Conservation (phyloP, 2,329 filamentous ascomycete genomes). For the Blastomyces emzantsi region DNA sequence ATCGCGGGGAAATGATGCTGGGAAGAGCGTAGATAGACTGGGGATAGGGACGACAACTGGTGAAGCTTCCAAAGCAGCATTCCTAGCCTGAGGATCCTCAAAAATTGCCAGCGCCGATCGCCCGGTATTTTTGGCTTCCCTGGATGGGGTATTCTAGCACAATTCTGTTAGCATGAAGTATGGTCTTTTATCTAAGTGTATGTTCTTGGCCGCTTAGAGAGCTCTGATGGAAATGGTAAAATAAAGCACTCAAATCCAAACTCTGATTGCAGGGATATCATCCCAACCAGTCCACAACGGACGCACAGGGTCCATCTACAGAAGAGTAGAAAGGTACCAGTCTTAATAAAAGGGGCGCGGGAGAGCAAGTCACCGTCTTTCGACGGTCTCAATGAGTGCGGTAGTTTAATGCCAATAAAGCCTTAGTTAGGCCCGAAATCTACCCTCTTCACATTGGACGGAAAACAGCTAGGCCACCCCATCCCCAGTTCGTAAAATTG, state of each 20-base stretch:
- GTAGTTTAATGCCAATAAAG: background rate
- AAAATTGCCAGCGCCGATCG: constrained; percentile 29
- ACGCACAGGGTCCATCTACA: background rate
- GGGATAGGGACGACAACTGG: constrained; percentile 16
- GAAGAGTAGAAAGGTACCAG: background rate
- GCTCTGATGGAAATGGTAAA: background rate
- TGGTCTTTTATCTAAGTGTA: background rate
- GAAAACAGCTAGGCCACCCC: background rate
- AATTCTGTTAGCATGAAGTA: background rate
- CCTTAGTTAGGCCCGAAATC: background rate
- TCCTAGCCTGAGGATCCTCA: constrained; percentile 10
- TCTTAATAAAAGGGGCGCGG: background rate
- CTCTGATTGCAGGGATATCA: background rate
- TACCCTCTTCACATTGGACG: background rate
- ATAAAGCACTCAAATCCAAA: background rate
- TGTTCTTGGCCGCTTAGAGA: background rate
- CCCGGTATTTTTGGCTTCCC: constrained; percentile 8
- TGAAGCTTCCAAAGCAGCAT: background rate
- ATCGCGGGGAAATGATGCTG: background rate
- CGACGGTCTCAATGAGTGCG: background rate
- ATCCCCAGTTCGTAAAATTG: background rate
- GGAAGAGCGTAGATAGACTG: constrained; percentile 1
- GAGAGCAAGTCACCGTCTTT: background rate
- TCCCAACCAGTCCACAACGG: background rate
- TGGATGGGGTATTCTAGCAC: background rate